These are phyloP conservation scores for Thuidium tamariscinum DNA, from an alignment of 225 moss, liverwort and hornwort species.

Conservation along the genomic window DNA sequence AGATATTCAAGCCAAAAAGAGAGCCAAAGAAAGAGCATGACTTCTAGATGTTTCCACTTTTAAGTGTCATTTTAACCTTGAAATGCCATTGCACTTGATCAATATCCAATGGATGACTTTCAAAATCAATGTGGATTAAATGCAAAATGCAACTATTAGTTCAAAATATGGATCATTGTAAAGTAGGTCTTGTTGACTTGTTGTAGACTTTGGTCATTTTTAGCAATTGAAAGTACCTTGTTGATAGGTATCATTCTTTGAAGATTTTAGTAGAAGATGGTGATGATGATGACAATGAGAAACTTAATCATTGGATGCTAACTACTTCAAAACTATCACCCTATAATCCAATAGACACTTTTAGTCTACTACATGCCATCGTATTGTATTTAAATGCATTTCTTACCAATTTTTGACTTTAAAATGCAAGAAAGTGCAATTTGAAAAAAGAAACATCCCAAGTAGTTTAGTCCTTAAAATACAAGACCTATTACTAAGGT, in stretches of 20 bases:
- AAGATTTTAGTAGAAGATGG: too few relatives aligned
- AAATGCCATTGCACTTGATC: fast-evolving
- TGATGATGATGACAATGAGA: background rate
- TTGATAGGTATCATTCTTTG: background rate
- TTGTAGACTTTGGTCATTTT: background rate
- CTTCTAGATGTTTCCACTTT: background rate
- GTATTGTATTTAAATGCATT: background rate
- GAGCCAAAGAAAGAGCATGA: too few relatives aligned
- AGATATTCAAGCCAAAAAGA: too few relatives aligned
- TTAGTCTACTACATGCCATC: fast-evolving
- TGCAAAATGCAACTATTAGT: background rate
- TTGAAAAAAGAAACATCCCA: background rate
- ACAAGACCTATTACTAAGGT: fast-evolving
- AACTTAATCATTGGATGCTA: background rate
- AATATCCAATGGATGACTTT: background rate
- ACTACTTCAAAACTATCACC: background rate
- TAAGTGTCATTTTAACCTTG: background rate
- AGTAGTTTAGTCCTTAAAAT: background rate
- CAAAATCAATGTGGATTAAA: background rate
- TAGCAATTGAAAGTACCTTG: background rate
- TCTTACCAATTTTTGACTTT: background rate
- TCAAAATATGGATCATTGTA: background rate
- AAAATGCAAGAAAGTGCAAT: background rate
- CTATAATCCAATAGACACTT: background rate
- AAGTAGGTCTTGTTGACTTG: background rate